Conservation (phyloP, 192 early-diverging fungal genomes). For the Rhizoclosmatium sp. region DNA sequence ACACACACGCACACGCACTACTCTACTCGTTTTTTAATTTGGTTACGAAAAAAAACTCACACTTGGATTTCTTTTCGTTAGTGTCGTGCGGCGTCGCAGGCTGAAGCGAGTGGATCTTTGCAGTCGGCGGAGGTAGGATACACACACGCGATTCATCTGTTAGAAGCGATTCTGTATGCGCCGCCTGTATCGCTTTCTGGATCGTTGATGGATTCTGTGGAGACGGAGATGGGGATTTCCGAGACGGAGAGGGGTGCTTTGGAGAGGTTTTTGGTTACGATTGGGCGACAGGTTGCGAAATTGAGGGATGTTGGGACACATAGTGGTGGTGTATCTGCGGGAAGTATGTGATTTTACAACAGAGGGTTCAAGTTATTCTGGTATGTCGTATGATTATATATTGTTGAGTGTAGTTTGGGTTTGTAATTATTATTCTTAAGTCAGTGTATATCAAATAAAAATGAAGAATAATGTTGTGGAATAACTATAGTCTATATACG, state of each 20-base stretch:
- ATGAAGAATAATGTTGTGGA: no score
- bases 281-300: constrained; percentile 38
- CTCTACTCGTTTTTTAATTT: constrained; percentile 9
- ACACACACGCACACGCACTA: neutral
- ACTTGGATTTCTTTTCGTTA: constrained; percentile 14
- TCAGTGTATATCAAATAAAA: no score
- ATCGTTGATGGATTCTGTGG: constrained; percentile 21
- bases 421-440: no score
- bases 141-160: constrained; percentile 51
- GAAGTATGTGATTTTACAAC: neutral
- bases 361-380: neutral
- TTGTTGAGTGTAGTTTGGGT: no score
- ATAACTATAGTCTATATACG: no score
- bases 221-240: constrained; percentile 30
- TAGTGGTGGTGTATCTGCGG: neutral
- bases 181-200: constrained; percentile 1
- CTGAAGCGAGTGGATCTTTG: constrained; percentile 34
- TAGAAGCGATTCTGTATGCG: constrained; percentile 49
- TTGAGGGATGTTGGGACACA: constrained; percentile 22
- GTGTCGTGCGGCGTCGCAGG: constrained; percentile 43
- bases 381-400: no score
- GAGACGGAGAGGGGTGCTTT: constrained; percentile 49
- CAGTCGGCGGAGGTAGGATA: constrained; percentile 45
- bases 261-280: constrained; percentile 48
- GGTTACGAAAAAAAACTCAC: no score